Conservation (phyloP, 78 protist species). For the Polysphondylium violaceum region DNA sequence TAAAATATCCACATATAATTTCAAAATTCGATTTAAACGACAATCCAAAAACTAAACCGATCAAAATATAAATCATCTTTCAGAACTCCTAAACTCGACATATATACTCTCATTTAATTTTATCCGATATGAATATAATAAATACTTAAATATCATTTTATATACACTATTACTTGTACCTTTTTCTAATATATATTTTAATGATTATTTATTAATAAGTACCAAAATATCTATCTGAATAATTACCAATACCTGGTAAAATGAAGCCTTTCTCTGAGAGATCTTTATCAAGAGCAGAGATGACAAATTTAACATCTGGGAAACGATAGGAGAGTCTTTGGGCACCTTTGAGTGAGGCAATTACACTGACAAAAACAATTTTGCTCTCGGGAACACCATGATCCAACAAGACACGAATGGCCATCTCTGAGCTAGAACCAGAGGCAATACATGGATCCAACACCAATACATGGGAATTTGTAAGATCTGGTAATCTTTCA, state of each 20-base stretch:
- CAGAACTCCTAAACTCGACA: too few species aligned
- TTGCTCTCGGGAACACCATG: slow-evolving; percentile 81
- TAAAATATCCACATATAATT: too few species aligned
- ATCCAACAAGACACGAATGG: slow-evolving; percentile 69
- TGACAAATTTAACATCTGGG: slow-evolving; percentile 75
- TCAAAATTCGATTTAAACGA: too few species aligned
- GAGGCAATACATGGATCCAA: slow-evolving; percentile 85
- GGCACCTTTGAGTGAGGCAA: slow-evolving; percentile 60
- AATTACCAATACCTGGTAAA: slow-evolving; percentile 79
- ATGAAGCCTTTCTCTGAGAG: slow-evolving; percentile 61
- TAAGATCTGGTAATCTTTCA: slow-evolving; percentile 72
- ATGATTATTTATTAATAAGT: not conserved
- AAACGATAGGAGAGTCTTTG: slow-evolving; percentile 43
- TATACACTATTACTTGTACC: too few species aligned
- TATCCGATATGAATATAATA: too few species aligned
- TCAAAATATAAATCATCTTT: too few species aligned
- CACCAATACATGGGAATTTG: slow-evolving; percentile 71
- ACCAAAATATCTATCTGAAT: slow-evolving; percentile 81
- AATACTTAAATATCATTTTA: too few species aligned
- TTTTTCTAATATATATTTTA: too few species aligned
- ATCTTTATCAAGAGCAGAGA: slow-evolving; percentile 57
- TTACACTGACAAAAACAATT: slow-evolving; percentile 76
- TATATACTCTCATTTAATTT: too few species aligned
- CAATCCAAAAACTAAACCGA: too few species aligned
- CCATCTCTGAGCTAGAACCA: slow-evolving; percentile 81